Evolutionary conservation across 305 asterid species (phyloP), one percentile per base, ranked within the genome.

Genomic region (Fraxinus platypoda): DNA sequence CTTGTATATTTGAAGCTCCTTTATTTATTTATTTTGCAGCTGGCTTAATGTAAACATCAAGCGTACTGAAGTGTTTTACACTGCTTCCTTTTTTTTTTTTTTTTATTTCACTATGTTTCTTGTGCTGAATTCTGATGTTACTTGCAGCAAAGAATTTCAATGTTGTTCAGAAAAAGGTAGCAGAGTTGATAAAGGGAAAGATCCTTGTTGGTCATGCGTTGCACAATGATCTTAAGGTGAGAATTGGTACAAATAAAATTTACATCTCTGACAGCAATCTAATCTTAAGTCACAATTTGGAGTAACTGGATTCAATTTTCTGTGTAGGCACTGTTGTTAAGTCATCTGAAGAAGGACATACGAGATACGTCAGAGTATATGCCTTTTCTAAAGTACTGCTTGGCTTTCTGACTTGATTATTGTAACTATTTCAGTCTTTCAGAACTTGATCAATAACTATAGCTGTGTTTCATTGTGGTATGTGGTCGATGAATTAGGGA

Each of bases 171-270:
- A 90, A 78, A 88, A 85, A 91, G 86, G 97, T 95, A 76, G 97
- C 97, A 5, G 98, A 94, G 83, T 85, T 94, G 87, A 89, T 92
- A 72, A 83, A 94, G 78, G 97, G 90, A 83, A 88, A 83, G 90
- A 88, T 89, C 77, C 97, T 95, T 83, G 98, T 94, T 26, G 99
- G 99, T 70, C 99, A 95, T 89, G 99, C 99, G 70, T 84, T 95
- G 84, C 93, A 91, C 87, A 94, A 94, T 87, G 99, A 95, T 90
- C 94, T 95, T 35, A 95, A 90, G 90, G 98, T 88, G 84, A 77
- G 91, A 88, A 25, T 82, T 4, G 62, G 62, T 26, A 43, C 1
- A 71, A 72, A 0, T 49, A 6, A 37, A 62, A 54, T 81, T 75
- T 33, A 30, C 66, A 38, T 83, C 78, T 77, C 52, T 54, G 46